A percentile compares a stretch with the other conserved stretches of the same genome.
These are phyloP conservation scores for Ramalina intermedia DNA, from an alignment of 495 filamentous ascomycete species.

Conservation along the genomic window DNA sequence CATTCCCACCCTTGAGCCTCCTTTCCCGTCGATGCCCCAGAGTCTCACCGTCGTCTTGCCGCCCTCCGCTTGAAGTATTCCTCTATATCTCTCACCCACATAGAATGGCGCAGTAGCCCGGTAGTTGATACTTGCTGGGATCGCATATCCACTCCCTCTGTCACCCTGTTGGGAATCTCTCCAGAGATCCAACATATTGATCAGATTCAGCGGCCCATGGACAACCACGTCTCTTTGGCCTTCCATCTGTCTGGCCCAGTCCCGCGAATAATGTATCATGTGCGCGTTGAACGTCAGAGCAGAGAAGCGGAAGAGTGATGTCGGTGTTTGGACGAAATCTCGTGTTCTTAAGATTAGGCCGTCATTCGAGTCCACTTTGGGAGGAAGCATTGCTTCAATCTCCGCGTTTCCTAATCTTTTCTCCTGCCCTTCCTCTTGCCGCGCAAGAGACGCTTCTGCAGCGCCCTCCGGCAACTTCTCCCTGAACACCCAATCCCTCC, in stretches of 20 bases:
- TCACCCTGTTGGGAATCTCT: slow-evolving; percentile 25
- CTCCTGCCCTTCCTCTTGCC: background rate
- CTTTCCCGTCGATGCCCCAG: slow-evolving; percentile 6
- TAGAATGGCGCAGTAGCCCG: slow-evolving; percentile 46
- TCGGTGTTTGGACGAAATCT: slow-evolving; percentile 38
- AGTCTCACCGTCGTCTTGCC: background rate
- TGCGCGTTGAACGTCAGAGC: slow-evolving; percentile 61
- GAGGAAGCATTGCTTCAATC: background rate
- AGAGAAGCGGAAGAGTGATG: slow-evolving; percentile 54
- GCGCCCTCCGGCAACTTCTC: slow-evolving; percentile 26
- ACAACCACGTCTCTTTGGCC: slow-evolving; percentile 46
- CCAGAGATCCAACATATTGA: slow-evolving; percentile 52
- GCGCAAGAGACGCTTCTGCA: background rate
- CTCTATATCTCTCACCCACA: slow-evolving; percentile 34
- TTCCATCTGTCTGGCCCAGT: slow-evolving; percentile 44
- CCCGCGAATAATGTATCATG: slow-evolving; percentile 53
- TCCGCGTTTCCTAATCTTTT: background rate
- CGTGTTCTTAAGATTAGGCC: slow-evolving; percentile 23
- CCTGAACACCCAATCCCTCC: slow-evolving; percentile 48
- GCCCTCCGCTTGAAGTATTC: background rate
- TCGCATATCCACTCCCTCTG: slow-evolving; percentile 5
- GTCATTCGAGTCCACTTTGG: slow-evolving; percentile 4
- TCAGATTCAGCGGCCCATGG: slow-evolving; percentile 49
- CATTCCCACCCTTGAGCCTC: slow-evolving; percentile 3
- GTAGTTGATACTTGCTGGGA: slow-evolving; percentile 40